A percentile compares a stretch with the other conserved stretches of the same genome.
Conservation (phyloP, 257 asterid species). For the Solanum sejunctum region DNA sequence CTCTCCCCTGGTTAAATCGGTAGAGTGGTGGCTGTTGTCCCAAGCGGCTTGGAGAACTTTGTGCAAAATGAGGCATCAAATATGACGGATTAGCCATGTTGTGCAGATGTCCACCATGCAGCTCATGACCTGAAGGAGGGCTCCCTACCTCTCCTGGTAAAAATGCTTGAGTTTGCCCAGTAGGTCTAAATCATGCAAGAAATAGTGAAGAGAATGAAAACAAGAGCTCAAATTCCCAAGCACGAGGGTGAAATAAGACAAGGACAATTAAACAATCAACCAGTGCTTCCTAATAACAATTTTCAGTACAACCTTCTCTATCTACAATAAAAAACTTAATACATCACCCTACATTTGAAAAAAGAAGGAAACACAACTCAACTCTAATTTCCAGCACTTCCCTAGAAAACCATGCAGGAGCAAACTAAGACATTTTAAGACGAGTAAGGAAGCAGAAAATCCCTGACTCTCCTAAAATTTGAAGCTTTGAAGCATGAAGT, state of each 20-base stretch:
- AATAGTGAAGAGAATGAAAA: neutral
- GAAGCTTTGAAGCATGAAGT: neutral
- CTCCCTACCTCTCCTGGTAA: constrained; percentile 46
- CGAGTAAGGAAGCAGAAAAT: neutral
- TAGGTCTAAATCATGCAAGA: constrained; percentile 37
- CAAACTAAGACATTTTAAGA: neutral
- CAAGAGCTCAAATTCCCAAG: neutral
- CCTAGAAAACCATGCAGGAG: neutral
- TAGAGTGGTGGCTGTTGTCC: constrained; percentile 43
- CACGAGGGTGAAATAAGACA: neutral
- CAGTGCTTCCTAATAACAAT: neutral
- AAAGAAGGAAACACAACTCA: neutral
- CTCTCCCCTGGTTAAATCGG: constrained; percentile 53
- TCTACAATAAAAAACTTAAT: neutral
- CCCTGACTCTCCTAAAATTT: neutral
- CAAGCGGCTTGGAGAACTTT: constrained; percentile 56
- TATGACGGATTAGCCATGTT: constrained; percentile 36
- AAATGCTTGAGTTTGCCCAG: constrained; percentile 37
- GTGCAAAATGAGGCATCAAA: constrained; percentile 43
- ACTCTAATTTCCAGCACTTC: neutral
- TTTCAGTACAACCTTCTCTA: neutral
- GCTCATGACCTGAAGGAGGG: constrained; percentile 37
- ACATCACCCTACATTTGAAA: neutral
- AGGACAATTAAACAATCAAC: neutral
- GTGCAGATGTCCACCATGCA: constrained; percentile 30